Percentiles rank a stretch among this genome's conserved stretches.
phyloP scores from a whole-genome alignment of 2,329 filamentous ascomycete genomes.

The Trichoderma sp. region DNA sequence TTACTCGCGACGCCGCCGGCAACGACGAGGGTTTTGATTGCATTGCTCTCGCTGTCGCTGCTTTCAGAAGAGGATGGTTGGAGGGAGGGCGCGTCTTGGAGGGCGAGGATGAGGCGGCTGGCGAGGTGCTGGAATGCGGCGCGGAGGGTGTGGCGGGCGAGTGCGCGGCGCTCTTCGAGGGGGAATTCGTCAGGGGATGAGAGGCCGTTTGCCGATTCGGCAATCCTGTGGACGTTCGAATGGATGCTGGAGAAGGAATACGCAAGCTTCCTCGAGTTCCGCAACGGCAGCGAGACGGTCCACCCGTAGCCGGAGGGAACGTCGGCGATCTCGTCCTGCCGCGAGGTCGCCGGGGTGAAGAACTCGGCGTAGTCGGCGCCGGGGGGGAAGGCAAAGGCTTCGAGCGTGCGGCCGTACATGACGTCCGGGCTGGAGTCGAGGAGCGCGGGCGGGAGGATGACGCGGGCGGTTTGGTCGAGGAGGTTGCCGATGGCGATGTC shows the following conservation, averaged over 20 bases:
- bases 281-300: slow-evolving; percentile 66
- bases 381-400: slow-evolving; percentile 67
- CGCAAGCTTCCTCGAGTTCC: slow-evolving; percentile 52
- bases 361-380: slow-evolving; percentile 19
- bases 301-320: slow-evolving; percentile 49
- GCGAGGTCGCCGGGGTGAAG: slow-evolving; percentile 58
- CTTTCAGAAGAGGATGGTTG: slow-evolving; percentile 20
- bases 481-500: slow-evolving; percentile 88
- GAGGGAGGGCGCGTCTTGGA: slow-evolving; percentile 41
- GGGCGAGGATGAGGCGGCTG: slow-evolving; percentile 66
- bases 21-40: slow-evolving; percentile 62
- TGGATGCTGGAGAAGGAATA: slow-evolving; percentile 74
- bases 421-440: slow-evolving; percentile 56
- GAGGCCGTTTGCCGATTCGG: slow-evolving; percentile 26
- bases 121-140: slow-evolving; percentile 84
- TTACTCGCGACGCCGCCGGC: slow-evolving; percentile 92
- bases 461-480: slow-evolving; percentile 80
- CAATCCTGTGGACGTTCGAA: slow-evolving; percentile 48
- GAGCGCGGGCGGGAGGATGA: slow-evolving; percentile 62
- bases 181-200: slow-evolving; percentile 34
- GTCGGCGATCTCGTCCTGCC: slow-evolving; percentile 55
- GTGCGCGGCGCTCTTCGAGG: slow-evolving; percentile 58
- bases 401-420: slow-evolving; percentile 78
- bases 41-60: background rate
- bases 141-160: slow-evolving; percentile 74